These are phyloP conservation scores for Tylopilus sp. DNA, from an alignment of 768 basidiomycete species.

Conservation along the genomic window DNA sequence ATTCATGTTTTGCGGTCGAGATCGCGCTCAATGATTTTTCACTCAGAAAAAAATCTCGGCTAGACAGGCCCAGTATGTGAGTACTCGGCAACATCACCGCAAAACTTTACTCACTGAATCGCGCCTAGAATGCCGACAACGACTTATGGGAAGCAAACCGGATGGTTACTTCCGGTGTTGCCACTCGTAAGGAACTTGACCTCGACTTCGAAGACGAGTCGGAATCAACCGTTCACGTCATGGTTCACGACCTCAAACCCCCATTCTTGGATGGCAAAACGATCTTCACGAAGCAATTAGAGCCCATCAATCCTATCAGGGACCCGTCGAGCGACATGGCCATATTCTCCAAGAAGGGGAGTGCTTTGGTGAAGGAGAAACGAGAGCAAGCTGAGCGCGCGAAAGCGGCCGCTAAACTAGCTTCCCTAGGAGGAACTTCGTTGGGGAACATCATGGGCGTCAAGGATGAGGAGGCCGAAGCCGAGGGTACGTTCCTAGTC, in stretches of 20 bases:
- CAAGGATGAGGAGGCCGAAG: constrained; percentile 90
- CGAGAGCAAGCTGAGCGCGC: constrained; percentile 94
- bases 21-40: constrained; percentile 17
- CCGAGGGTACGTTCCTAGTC: constrained; percentile 65
- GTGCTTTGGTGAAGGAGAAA: constrained; percentile 89
- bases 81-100: constrained; percentile 25
- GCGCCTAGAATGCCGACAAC: constrained; percentile 86
- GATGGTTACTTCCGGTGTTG: constrained; percentile 94
- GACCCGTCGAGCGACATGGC: constrained; percentile 95
- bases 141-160: constrained; percentile 99
- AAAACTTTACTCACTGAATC: constrained; percentile 16
- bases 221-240: constrained; percentile 94
- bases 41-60: constrained; percentile 84
- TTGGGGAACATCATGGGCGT: constrained; percentile 99
- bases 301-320: constrained; percentile 94
- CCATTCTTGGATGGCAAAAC: constrained; percentile 97
- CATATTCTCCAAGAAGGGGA: constrained; percentile 95
- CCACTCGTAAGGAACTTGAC: constrained; percentile 82
- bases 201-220: constrained; percentile 96
- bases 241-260: constrained; percentile 95
- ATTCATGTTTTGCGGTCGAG: background rate
- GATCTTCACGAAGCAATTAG: constrained; percentile 94
- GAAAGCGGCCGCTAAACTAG: constrained; percentile 94
- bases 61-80: constrained; percentile 91
- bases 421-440: constrained; percentile 85